Evolutionary conservation across 495 filamentous ascomycete species (phyloP), one percentile per base, ranked within the genome.

Genomic region (Friedmanniomyces simplex): DNA sequence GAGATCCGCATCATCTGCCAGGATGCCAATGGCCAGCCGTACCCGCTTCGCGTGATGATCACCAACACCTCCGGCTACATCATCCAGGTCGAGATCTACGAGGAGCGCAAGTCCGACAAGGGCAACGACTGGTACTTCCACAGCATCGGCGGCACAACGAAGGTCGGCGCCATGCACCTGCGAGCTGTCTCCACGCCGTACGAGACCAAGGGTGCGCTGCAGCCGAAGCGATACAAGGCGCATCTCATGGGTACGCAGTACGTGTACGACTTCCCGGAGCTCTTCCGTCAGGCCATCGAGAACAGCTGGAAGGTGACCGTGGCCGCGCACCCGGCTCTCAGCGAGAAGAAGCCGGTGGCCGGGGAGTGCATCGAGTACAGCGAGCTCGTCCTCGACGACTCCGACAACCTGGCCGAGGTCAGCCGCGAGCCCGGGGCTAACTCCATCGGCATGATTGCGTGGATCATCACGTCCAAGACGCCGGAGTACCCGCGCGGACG

Each of bases 1-100:
- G 93, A 98, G 72, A 96, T 98, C 64, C 94, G 93, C 66, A 97
- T 98, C 59, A 84, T 97, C 61, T 96, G 94, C 79, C 96, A 90
- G 25, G 89, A 97, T 63, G 64, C 71, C 42, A 96, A 88, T 45
- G 89, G 90, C 60, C 73, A 83, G 73, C 87, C 94, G 32, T 94
- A 94, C 68, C 93, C 93, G 61, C 79, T 98, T 39, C 89, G 93
- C 76, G 89, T 96, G 41, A 85, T 96, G 65, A 95, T 98, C 75
- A 95, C 84, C 70, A 98, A 98, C 77, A 97, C 94, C 36, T 97
- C 91, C 21, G 93, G 93, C n/a, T 98, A 91, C 76, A 88, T 98
- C 67, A 91, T 96, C 65, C 86, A 97, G 71, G 88, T 98, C 28
- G 93, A 98, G 77, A 78, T 97, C 68, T 98, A 98, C 69, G 88